phyloP scores from a whole-genome alignment of 73 alveolate genomes.

The Diophrys appendiculata region DNA sequence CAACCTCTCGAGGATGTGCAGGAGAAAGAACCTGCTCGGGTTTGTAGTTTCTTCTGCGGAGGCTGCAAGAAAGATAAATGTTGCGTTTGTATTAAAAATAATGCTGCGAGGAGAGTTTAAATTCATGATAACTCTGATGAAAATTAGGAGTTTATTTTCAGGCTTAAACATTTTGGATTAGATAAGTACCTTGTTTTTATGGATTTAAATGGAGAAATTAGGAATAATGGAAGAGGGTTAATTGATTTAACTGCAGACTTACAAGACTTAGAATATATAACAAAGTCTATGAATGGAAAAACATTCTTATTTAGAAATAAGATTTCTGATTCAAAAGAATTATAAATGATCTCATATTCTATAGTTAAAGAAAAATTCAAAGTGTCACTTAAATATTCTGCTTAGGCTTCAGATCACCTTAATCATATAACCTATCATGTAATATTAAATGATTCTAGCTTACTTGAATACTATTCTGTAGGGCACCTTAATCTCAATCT shows the following conservation, averaged over 20 bases:
- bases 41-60: too few relatives aligned
- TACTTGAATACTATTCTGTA: background rate
- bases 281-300: background rate
- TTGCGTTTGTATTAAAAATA: too few relatives aligned
- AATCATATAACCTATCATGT: background rate
- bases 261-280: background rate
- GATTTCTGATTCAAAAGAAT: too few relatives aligned
- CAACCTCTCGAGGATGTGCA: background rate
- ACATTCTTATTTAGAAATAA: background rate
- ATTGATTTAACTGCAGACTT: background rate
- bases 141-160: background rate
- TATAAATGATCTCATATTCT: too few relatives aligned
- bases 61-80: too few relatives aligned
- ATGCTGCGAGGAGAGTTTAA: too few relatives aligned
- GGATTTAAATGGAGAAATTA: background rate
- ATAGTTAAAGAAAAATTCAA: too few relatives aligned
- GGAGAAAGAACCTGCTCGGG: background rate
- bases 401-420: background rate
- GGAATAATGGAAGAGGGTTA: background rate
- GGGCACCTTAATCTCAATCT: too few relatives aligned
- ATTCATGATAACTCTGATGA: too few relatives aligned
- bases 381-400: too few relatives aligned
- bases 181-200: background rate
- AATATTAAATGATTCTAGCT: background rate
- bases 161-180: background rate